phyloP scores from a whole-genome alignment of 1,284 basidiomycete species.

The Malassezia sympodialis region DNA sequence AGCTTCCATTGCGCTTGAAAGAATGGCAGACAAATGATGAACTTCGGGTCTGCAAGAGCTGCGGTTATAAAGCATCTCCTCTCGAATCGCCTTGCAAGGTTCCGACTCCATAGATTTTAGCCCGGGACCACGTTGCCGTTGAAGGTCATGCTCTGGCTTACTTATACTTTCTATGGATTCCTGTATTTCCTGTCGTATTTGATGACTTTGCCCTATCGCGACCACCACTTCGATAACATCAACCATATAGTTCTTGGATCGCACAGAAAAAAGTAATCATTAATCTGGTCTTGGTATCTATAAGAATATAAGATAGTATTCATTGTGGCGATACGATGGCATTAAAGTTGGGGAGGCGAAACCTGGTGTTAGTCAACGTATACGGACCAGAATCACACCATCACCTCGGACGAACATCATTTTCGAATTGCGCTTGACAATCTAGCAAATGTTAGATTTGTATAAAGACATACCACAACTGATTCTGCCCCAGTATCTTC shows the following conservation, averaged over 20 bases:
- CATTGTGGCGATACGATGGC: neutral
- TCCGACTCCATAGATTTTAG: neutral
- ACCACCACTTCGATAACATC: neutral
- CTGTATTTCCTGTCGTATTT: too few relatives aligned
- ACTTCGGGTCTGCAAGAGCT: constrained; percentile 24
- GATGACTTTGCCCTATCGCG: too few relatives aligned
- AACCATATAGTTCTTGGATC: neutral
- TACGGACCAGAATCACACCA: constrained; percentile 48
- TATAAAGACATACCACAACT: constrained; percentile 49
- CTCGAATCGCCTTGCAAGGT: neutral
- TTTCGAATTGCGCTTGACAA: constrained; percentile 84
- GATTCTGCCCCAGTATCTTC: constrained; percentile 51
- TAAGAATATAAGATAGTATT: neutral
- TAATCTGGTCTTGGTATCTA: neutral
- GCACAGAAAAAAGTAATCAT: neutral
- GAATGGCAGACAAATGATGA: constrained; percentile 29
- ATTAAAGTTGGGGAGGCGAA: constrained; percentile 9
- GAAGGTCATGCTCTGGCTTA: too few relatives aligned
- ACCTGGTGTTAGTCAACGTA: constrained; percentile 4
- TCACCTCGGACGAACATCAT: constrained; percentile 93
- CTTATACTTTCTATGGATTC: too few relatives aligned
- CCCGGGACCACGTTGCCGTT: neutral
- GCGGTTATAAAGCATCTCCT: constrained; percentile 5
- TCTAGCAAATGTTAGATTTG: constrained; percentile 53
- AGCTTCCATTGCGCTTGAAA: constrained; percentile 77